These are phyloP conservation scores for Penicillium robsamsonii DNA, from an alignment of 495 filamentous ascomycete species.

Conservation along the genomic window DNA sequence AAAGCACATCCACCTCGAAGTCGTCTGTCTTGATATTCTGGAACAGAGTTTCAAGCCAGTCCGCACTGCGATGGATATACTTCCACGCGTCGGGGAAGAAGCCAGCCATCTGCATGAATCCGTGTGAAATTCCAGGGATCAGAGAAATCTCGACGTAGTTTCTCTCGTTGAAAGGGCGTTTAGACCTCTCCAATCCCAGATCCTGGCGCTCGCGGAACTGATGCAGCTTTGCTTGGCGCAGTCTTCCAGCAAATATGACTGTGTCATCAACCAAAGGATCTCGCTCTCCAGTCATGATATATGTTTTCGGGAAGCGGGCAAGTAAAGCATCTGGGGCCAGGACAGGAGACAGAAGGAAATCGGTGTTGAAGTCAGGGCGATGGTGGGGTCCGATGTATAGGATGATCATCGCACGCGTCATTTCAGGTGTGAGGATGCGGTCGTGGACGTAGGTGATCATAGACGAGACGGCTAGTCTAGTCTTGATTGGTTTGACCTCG, in stretches of 20 bases:
- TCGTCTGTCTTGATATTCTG: slow-evolving; percentile 44
- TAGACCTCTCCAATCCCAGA: slow-evolving; percentile 54
- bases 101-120: slow-evolving; percentile 85
- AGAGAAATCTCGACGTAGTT: slow-evolving; percentile 77
- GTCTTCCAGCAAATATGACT: slow-evolving; percentile 85
- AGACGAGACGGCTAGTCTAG: slow-evolving; percentile 84
- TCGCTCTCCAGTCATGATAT: slow-evolving; percentile 90
- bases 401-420: slow-evolving; percentile 99
- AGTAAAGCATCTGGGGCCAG: slow-evolving; percentile 83
- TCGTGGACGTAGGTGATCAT: slow-evolving; percentile 98
- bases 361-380: slow-evolving; percentile 86
- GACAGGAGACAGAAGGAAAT: slow-evolving; percentile 86
- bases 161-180: slow-evolving; percentile 65
- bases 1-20: slow-evolving; percentile 23
- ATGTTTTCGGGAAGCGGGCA: slow-evolving; percentile 82
- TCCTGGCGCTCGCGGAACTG: slow-evolving; percentile 61
- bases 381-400: slow-evolving; percentile 93
- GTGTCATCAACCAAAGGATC: slow-evolving; percentile 97
- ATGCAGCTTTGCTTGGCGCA: slow-evolving; percentile 77
- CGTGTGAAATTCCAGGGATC: slow-evolving; percentile 85
- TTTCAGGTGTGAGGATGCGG: slow-evolving; percentile 89
- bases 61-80: slow-evolving; percentile 68
- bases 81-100: slow-evolving; percentile 86
- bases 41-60: slow-evolving; percentile 77
- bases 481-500: slow-evolving; percentile 70